Evolutionary conservation across 1,284 basidiomycete species (phyloP), one percentile per base, ranked within the genome.

Genomic region (Agaricales sp.): DNA sequence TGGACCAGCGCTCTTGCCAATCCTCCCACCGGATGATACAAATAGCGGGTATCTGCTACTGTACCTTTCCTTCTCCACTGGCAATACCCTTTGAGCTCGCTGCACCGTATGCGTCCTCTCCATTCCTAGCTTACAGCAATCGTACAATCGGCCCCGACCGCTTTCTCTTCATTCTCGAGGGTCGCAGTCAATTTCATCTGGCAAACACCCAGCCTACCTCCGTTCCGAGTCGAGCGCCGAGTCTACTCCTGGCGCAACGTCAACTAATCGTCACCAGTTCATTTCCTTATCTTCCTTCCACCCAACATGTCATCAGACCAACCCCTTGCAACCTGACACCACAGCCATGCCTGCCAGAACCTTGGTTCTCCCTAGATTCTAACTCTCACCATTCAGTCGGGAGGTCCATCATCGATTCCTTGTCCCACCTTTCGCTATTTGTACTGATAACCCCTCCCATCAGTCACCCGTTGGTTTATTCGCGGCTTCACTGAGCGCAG

Each of bases 291-390:
- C 39, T 41, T 41, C 39, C 39, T 8, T 41, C 39, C 39, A 8
- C 6, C 6, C 39, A 41, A 41, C 18, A 6, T 41, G 4, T 18
- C 39, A 41, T 30, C 26, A 30, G 14, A 30, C 26, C 26, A 6
- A 20, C 39, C 39, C 39, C 39, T 41, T 18, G 39, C 39, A 41
- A 41, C 39, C n/a, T 41, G 16, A 41, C 26, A 14, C 26, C 26
- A 30, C 26, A 6, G 14, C 39, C 39, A 41, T 41, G 39, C 39
- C 13, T 6, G 18, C 16, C 8, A 4, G 16, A 41, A 41, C 39
- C 39, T 41, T 41, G 6, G 39, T 41, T 16, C 39, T 41, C 18
- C 6, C 39, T 41, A 16, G 8, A 41, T 41, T 41, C 19, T 8
- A 16, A 11, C 39, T 16, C 6, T 16, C 39, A 41, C 16, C 39